A percentile compares a stretch with the other conserved stretches of the same genome.
Conservation (phyloP, 2,329 filamentous ascomycete species). For the Keithomyces neogunnii region DNA sequence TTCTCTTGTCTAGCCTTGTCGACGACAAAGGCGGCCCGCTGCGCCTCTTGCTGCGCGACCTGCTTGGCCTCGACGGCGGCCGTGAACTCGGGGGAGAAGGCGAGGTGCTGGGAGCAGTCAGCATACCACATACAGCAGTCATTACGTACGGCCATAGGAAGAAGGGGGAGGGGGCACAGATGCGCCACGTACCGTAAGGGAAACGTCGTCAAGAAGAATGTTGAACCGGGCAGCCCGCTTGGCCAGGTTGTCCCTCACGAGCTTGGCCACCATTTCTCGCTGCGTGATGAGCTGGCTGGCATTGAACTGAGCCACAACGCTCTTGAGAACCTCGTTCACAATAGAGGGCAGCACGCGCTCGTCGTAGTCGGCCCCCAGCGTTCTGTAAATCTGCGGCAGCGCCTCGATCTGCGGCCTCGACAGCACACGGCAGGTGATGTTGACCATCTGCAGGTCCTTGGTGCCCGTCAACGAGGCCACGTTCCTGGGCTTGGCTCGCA, state of each 20-base stretch:
- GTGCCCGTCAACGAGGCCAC: slow-evolving; percentile 95
- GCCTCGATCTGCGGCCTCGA: slow-evolving; percentile 81
- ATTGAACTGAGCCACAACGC: slow-evolving; percentile 97
- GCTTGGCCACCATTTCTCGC: slow-evolving; percentile 86
- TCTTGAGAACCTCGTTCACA: slow-evolving; percentile 98
- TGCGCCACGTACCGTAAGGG: slow-evolving; percentile 64
- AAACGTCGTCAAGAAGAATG: slow-evolving; percentile 95
- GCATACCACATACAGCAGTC: not conserved
- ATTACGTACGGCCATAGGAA: not conserved
- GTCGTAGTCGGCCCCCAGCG: slow-evolving; percentile 90
- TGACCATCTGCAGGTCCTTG: slow-evolving; percentile 99
- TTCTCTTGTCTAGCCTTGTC: slow-evolving; percentile 99
- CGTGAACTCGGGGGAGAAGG: slow-evolving; percentile 67
- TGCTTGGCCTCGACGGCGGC: slow-evolving; percentile 67
- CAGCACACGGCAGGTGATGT: slow-evolving; percentile 98
- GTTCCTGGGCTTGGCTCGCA: slow-evolving; percentile 93
- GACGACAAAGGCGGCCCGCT: slow-evolving; percentile 92
- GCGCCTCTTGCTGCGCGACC: slow-evolving; percentile 83
- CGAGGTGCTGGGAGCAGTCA: slow-evolving; percentile 45
- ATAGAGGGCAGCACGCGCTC: slow-evolving; percentile 95
- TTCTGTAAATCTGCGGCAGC: slow-evolving; percentile 94
- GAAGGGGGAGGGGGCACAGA: not conserved
- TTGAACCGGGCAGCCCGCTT: slow-evolving; percentile 92
- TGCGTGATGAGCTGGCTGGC: slow-evolving; percentile 97
- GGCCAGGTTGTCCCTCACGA: slow-evolving; percentile 90